Evolutionary conservation across 805 yeast genomes (phyloP).

Genomic region (Jamesozyma lodderae): DNA sequence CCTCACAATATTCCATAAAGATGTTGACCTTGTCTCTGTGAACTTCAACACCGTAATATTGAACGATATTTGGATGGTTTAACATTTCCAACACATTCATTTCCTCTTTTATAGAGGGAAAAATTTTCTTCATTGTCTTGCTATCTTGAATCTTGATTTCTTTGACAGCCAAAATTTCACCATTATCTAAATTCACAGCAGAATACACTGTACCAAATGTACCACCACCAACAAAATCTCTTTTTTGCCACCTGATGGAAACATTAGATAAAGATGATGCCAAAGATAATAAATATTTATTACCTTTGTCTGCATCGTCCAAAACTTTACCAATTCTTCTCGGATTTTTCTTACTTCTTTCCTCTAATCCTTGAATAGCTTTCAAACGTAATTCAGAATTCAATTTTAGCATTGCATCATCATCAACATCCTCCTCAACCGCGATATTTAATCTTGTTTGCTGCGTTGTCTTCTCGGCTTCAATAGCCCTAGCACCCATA

Average conservation of each 20-base stretch:
- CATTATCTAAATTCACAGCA: slow-evolving; percentile 86
- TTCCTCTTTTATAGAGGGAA: slow-evolving; percentile 87
- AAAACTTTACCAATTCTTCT: slow-evolving; percentile 72
- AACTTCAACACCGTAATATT: slow-evolving; percentile 93
- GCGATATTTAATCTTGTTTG: slow-evolving; percentile 28
- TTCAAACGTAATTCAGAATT: slow-evolving; percentile 61
- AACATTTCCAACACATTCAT: slow-evolving; percentile 94
- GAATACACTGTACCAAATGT: slow-evolving; percentile 91
- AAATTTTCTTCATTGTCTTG: slow-evolving; percentile 72
- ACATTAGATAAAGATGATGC: slow-evolving; percentile 86
- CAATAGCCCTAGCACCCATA: slow-evolving; percentile 87
- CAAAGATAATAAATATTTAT: slow-evolving; percentile 74
- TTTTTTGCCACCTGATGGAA: slow-evolving; percentile 95
- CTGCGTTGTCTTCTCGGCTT: slow-evolving; percentile 39
- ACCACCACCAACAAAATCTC: slow-evolving; percentile 88
- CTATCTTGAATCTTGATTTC: slow-evolving; percentile 87
- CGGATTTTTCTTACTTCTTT: slow-evolving; percentile 35
- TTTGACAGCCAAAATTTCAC: slow-evolving; percentile 94
- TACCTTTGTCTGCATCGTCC: slow-evolving; percentile 79
- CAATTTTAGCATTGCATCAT: slow-evolving; percentile 43
- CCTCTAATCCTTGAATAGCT: slow-evolving; percentile 58
- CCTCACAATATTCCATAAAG: slow-evolving; percentile 96
- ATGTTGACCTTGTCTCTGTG: slow-evolving; percentile 91
- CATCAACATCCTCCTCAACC: slow-evolving; percentile 41
- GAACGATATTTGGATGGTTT: slow-evolving; percentile 93